These are phyloP conservation scores for Carex parvula DNA, from an alignment of 176 grass and related monocot species.

Conservation along the genomic window DNA sequence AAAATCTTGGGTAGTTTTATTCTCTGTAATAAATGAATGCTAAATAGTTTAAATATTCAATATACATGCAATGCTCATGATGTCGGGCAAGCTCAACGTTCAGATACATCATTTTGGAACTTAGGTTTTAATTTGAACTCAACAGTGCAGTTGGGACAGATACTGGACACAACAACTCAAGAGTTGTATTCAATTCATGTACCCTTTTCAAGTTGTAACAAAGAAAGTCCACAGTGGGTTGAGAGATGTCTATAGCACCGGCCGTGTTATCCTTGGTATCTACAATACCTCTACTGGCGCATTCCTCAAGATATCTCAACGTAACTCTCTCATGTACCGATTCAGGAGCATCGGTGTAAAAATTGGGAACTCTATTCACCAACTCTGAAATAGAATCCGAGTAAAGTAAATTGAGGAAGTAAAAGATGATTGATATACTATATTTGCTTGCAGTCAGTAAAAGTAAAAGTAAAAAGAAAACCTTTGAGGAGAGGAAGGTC, in stretches of 20 bases:
- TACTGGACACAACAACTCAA: neutral
- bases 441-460: neutral
- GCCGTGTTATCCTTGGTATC: neutral
- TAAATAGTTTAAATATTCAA: no score
- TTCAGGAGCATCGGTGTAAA: slow-evolving; percentile 20
- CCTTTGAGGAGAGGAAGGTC: slow-evolving; percentile 24
- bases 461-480: neutral
- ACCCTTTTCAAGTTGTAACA: slow-evolving; percentile 25
- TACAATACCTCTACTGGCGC: neutral
- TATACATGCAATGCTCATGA: no score
- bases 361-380: slow-evolving; percentile 20
- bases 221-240: slow-evolving; percentile 32
- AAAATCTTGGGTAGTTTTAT: no score
- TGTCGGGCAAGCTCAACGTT: no score
- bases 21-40: no score
- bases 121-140: no score
- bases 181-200: neutral
- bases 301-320: slow-evolving; percentile 35
- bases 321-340: slow-evolving; percentile 26
- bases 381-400: slow-evolving; percentile 18
- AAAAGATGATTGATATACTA: no score
- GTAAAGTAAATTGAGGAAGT: neutral
- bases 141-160: no score
- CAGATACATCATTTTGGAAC: no score
- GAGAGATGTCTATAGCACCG: neutral